These are phyloP conservation scores for Piromyces finnis DNA, from an alignment of 192 early-diverging fungal species.

Conservation along the genomic window DNA sequence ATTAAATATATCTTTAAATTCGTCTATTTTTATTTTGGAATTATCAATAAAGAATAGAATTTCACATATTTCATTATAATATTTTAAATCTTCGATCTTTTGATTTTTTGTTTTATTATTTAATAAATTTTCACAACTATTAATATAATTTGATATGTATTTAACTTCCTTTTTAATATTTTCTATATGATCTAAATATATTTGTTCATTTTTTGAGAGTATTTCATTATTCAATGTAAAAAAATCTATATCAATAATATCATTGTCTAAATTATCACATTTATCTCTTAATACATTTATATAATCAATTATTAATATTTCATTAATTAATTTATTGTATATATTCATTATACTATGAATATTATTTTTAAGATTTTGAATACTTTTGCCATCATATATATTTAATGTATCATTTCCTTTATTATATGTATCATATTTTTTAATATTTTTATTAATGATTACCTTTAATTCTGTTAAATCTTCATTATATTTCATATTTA, in stretches of 20 bases:
- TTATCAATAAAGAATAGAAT: not conserved
- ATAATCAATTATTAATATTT: not conserved
- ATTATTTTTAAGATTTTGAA: not conserved
- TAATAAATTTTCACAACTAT: not conserved
- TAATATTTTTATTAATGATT: not conserved
- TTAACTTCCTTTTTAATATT: not conserved
- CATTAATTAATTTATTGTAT: not conserved
- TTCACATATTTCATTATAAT: not conserved
- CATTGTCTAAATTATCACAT: not conserved
- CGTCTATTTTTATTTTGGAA: not conserved
- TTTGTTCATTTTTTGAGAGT: not conserved
- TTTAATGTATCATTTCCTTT: not conserved
- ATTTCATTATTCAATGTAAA: not conserved
- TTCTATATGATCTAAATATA: not conserved
- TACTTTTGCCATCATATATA: not conserved
- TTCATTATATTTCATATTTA: not conserved
- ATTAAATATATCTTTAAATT: not conserved
- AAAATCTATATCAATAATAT: not conserved
- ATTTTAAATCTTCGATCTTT: not conserved
- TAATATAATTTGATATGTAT: not conserved
- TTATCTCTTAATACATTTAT: not conserved
- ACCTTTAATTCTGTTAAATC: not conserved
- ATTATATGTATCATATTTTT: not conserved
- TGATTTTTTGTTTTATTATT: not conserved
- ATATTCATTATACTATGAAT: not conserved